These are phyloP conservation scores for Tetrapisispora taiwanensis DNA, from an alignment of 805 yeast genomes.

Conservation along the genomic window DNA sequence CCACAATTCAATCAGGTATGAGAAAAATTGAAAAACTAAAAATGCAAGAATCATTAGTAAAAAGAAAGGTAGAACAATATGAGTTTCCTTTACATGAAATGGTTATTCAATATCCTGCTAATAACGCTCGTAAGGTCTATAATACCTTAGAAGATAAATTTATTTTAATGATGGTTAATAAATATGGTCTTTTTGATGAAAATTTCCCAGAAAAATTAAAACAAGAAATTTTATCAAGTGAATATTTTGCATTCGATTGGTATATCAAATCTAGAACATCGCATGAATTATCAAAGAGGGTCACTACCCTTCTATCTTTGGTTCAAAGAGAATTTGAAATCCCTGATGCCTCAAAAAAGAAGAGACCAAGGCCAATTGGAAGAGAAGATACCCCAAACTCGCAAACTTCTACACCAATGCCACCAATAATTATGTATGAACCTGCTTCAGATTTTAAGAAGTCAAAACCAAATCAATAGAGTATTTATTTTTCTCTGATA, in stretches of 20 bases:
- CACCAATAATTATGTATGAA: neutral
- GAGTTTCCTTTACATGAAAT: conserved; percentile 55
- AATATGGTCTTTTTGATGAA: conserved; percentile 53
- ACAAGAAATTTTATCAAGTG: conserved; percentile 50
- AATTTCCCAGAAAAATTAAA: conserved; percentile 54
- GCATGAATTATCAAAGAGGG: conserved; percentile 61
- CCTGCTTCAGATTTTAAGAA: neutral
- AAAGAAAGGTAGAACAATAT: conserved; percentile 41
- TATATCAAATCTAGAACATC: conserved; percentile 60
- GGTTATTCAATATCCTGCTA: conserved; percentile 67
- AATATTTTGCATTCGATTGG: conserved; percentile 63
- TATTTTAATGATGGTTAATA: conserved; percentile 48
- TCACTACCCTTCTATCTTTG: conserved; percentile 56
- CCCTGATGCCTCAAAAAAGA: conserved; percentile 44
- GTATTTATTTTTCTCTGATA: neutral
- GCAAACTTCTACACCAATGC: conserved; percentile 5
- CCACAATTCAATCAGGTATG: conserved; percentile 67
- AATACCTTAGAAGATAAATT: conserved; percentile 64
- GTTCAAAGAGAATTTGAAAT: conserved; percentile 62
- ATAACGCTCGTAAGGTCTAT: conserved; percentile 66
- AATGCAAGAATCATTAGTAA: conserved; percentile 47
- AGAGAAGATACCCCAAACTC: conserved; percentile 16
- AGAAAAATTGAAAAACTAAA: conserved; percentile 47
- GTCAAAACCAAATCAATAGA: neutral
- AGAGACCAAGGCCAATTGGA: conserved; percentile 20